Evolutionary conservation across 345 rosid genomes (phyloP).

Genomic region (Rhodamnia argentea): DNA sequence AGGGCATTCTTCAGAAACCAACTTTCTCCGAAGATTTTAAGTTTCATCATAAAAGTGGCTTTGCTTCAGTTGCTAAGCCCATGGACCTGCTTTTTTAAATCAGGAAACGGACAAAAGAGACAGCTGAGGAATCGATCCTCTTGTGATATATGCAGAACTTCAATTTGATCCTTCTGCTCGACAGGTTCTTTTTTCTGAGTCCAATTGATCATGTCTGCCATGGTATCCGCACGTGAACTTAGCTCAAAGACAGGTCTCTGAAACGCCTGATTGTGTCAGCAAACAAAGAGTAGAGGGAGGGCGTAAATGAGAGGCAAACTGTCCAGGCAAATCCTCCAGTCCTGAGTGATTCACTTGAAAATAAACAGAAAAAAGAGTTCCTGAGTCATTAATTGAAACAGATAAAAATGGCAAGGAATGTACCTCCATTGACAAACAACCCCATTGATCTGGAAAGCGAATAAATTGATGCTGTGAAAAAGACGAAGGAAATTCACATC

Average conservation of each 20-base stretch:
- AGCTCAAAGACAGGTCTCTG: not conserved
- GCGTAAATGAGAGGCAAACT: not conserved
- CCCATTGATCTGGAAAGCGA: not conserved
- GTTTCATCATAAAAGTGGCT: not conserved
- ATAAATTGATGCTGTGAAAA: not conserved
- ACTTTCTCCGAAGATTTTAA: not conserved
- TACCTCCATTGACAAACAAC: not conserved
- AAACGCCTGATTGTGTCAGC: not conserved
- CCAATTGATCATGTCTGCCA: not conserved
- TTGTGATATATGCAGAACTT: not conserved
- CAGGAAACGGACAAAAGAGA: not conserved
- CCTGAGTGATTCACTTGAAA: not conserved
- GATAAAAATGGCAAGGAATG: not conserved
- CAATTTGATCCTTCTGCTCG: not conserved
- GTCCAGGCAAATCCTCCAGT: rapidly evolving
- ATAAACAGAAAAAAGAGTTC: not conserved
- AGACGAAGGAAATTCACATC: not conserved
- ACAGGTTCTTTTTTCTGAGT: not conserved
- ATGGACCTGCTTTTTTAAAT: not conserved
- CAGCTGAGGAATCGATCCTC: not conserved
- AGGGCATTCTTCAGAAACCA: not conserved
- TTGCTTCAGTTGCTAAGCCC: not conserved
- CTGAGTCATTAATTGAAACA: not conserved
- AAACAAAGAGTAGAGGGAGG: not conserved
- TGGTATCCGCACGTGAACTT: not conserved